Percentiles rank a stretch among this genome's conserved stretches.
These are phyloP conservation scores for Neofusicoccum sp. DNA, from an alignment of 2,329 filamentous ascomycete species.

Conservation along the genomic window DNA sequence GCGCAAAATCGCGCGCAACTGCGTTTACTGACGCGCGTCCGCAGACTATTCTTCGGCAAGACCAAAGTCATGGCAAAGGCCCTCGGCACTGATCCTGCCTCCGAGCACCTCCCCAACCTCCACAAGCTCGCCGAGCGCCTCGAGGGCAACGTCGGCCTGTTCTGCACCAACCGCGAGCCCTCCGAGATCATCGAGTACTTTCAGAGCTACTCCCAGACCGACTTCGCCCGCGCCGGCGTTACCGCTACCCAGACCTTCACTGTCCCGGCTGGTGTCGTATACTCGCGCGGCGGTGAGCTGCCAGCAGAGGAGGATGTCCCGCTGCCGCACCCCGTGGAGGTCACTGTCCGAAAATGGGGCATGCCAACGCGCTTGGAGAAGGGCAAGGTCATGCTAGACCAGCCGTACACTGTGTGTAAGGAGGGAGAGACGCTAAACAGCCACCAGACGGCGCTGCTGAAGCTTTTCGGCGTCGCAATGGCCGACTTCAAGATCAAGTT, in stretches of 20 bases:
- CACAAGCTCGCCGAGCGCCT: constrained; percentile 68
- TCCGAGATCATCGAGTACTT: constrained; percentile 71
- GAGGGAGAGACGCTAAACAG: constrained; percentile 84
- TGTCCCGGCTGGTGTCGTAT: constrained; percentile 79
- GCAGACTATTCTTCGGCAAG: constrained; percentile 86
- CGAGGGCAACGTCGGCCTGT: constrained; percentile 78
- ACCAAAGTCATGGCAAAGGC: constrained; percentile 98
- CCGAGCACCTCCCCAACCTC: constrained; percentile 78
- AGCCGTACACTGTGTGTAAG: constrained; percentile 73
- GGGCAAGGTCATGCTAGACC: constrained; percentile 79
- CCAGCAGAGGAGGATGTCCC: constrained; percentile 79
- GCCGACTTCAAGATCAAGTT: constrained; percentile 85
- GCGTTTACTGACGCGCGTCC: constrained; percentile 3
- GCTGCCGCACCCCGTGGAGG: constrained; percentile 84
- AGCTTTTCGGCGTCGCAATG: constrained; percentile 87
- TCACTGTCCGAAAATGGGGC: constrained; percentile 81
- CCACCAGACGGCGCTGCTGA: constrained; percentile 87
- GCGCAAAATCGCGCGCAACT: not conserved
- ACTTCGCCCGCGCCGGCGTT: constrained; percentile 88
- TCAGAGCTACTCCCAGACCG: constrained; percentile 66
- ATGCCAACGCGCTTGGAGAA: constrained; percentile 86
- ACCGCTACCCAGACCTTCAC: constrained; percentile 71
- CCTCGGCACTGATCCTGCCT: constrained; percentile 73
- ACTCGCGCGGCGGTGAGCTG: constrained; percentile 75
- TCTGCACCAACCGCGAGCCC: constrained; percentile 80